Base-by-base conservation (phyloP, 2,329 filamentous ascomycete genomes). In the Chrysosphaeria jannelii region DNA sequence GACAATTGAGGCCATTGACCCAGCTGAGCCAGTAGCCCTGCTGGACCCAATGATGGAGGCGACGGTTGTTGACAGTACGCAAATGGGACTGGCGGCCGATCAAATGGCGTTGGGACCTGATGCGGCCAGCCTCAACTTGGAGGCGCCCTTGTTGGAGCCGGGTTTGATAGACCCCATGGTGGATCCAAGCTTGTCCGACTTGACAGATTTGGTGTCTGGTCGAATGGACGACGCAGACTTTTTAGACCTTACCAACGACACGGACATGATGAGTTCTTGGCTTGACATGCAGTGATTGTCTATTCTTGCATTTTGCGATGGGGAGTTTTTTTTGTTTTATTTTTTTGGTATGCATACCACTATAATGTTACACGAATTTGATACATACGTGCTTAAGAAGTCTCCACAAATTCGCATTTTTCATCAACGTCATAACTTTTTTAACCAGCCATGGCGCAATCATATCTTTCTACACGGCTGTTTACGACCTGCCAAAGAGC, bases 231-330 rank as follows among this genome's bases (percentile, higher is more conserved):
- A n/a, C n/a, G n/a, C n/a, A n/a, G 25, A 28, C 10, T 22, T 31
- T 10, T 24, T 24, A 10, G 26, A 26, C 22, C 20, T 26, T 10
- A 27, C 22, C 27, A 26, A 29, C n/a, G 31, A 33, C 13, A 25
- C 34, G 15, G 30, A 34, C 14, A 21, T 34, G 25, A 24, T 35
- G 10, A 29, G 31, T 21, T 31, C 31, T 18, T 35, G 30, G 31
- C 30, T 31, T 4, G 31, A 35, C 21, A 20, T 34, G 24, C n/a
- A n/a, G n/a, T n/a, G n/a, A n/a, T 16, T 14, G 21, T 19, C 16
- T 12, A 6, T 13, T 20, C 9, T 8, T 16, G 11, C 17, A 19
- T 20, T 10, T 9, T 22, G 9, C 14, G 10, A 8, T 15, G 21
- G 13, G 10, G 13, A 7, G 10, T 12, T 18, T 16, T 4, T 19